Percentiles rank a stretch among this genome's conserved stretches.
phyloP scores from a whole-genome alignment of 108 stramenopile species.

The Cyclotella sp. region DNA sequence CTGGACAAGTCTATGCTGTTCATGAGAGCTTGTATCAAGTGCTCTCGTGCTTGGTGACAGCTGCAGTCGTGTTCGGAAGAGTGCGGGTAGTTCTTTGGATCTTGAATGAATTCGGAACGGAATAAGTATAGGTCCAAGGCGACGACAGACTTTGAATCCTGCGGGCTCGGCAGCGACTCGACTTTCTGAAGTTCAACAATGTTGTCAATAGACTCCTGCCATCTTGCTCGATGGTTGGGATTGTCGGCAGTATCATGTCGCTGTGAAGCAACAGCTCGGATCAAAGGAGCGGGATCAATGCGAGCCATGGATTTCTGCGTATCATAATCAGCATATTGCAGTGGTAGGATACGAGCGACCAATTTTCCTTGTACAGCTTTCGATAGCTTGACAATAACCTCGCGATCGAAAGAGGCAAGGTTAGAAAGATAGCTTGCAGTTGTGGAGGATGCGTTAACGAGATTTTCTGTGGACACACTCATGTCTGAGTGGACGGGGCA shows the following conservation, averaged over 20 bases:
- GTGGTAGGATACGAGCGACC: constrained; percentile 39
- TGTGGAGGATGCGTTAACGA: neutral
- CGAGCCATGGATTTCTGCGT: constrained; percentile 18
- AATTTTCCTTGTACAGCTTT: constrained; percentile 28
- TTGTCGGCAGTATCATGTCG: neutral
- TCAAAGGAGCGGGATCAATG: constrained; percentile 25
- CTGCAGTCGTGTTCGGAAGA: neutral
- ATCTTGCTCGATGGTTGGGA: too few species aligned
- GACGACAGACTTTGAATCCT: constrained; percentile 20
- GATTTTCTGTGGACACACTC: neutral
- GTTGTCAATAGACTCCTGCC: neutral
- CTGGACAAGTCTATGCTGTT: constrained; percentile 18
- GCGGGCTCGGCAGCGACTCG: neutral
- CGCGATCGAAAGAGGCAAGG: neutral
- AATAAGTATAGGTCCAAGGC: constrained; percentile 34
- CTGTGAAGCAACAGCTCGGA: constrained; percentile 4
- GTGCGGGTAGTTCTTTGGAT: neutral
- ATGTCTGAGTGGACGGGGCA: neutral
- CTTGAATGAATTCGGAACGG: constrained; percentile 9
- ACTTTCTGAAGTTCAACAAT: constrained; percentile 5
- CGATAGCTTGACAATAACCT: neutral
- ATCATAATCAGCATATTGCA: constrained; percentile 26
- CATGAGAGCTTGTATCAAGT: constrained; percentile 16
- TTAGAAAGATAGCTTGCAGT: neutral
- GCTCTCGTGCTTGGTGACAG: constrained; percentile 4